Evolutionary conservation across 2,329 filamentous ascomycete genomes (phyloP).

Genomic region (Cercospora sp.): DNA sequence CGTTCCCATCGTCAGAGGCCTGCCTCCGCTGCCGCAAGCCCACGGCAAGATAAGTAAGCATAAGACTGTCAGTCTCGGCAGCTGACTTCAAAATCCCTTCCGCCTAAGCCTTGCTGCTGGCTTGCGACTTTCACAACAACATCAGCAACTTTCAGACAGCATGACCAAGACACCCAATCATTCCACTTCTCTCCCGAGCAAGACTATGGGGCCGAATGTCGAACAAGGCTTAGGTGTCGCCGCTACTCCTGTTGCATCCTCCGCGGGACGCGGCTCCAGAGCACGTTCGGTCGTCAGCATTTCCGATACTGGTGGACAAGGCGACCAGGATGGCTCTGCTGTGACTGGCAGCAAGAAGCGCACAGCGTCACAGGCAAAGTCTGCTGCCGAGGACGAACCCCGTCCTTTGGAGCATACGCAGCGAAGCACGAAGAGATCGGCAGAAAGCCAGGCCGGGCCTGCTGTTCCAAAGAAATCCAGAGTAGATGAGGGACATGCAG

Average conservation of each 20-base stretch:
- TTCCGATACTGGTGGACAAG: neutral
- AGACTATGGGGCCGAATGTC: neutral
- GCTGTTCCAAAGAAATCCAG: constrained; percentile 5
- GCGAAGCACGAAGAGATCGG: constrained; percentile 12
- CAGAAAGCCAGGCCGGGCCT: neutral
- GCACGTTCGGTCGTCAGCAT: constrained; percentile 1
- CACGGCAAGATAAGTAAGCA: neutral
- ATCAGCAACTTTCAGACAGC: neutral
- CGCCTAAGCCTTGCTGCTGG: neutral
- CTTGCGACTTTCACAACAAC: neutral
- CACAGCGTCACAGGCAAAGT: neutral
- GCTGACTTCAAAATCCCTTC: neutral
- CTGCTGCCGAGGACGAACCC: neutral
- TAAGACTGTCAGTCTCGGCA: neutral
- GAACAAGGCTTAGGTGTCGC: neutral
- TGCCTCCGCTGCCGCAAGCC: neutral
- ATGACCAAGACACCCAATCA: neutral
- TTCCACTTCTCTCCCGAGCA: neutral
- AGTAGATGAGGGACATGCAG: neutral
- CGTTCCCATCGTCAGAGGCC: neutral
- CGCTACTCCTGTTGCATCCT: neutral
- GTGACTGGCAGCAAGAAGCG: neutral
- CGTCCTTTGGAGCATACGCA: too few species aligned
- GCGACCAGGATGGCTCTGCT: neutral
- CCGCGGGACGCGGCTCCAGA: neutral